Conservation (phyloP, 164 flowering plant species). For the Magnolia officinalis region DNA sequence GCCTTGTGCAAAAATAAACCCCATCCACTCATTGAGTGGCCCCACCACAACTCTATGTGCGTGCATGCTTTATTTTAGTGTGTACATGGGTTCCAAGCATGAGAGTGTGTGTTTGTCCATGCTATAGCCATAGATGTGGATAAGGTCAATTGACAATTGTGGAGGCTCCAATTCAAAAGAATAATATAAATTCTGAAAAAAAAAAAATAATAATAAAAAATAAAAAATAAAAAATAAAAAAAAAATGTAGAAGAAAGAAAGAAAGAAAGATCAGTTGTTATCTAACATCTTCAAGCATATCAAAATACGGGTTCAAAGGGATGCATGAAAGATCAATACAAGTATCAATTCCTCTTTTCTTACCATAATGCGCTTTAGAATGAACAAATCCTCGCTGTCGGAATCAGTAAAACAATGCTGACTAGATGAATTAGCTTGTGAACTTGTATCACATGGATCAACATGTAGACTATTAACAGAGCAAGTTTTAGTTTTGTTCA, state of each 20-base stretch:
- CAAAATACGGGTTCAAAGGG: neutral
- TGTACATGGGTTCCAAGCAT: too few relatives aligned
- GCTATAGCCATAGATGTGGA: neutral
- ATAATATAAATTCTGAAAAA: too few relatives aligned
- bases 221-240: too few relatives aligned
- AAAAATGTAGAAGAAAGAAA: too few relatives aligned
- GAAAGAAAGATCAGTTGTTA: neutral
- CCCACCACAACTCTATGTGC: too few relatives aligned
- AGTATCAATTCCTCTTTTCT: neutral
- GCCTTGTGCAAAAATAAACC: too few relatives aligned
- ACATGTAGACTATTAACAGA: conserved; percentile 14
- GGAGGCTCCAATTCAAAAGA: neutral
- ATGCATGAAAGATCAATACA: neutral
- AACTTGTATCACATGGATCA: conserved; percentile 17
- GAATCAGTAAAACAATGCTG: conserved; percentile 24
- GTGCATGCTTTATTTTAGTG: too few relatives aligned
- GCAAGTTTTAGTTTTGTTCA: conserved; percentile 20
- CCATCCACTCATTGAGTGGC: too few relatives aligned
- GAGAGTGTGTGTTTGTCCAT: too few relatives aligned
- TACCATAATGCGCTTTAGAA: conserved; percentile 97
- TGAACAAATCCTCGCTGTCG: conserved; percentile 45
- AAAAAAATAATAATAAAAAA: too few relatives aligned
- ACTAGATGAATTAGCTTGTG: conserved; percentile 27
- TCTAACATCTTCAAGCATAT: neutral
- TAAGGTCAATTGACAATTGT: neutral